Evolutionary conservation across 2,329 filamentous ascomycete species (phyloP), one percentile per base, ranked within the genome.

Genomic region (Ophiocordyceps polyrhachis-furcata): DNA sequence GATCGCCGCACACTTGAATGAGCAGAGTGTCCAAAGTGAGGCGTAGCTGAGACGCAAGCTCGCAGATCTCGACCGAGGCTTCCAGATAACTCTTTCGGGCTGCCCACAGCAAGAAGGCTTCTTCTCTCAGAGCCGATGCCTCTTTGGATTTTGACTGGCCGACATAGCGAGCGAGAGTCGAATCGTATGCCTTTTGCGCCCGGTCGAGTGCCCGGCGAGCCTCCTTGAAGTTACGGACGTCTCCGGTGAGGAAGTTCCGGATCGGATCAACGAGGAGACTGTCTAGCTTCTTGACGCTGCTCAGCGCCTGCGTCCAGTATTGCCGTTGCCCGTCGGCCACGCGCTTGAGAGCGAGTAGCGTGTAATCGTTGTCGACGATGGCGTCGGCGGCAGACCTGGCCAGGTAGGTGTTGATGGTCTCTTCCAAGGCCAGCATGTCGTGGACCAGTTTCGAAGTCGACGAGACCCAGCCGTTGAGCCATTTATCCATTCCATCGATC

Each of bases 91-190:
- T 76, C 56, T 91, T 93, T 47, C 89, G 77, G 21, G 85, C 83
- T 66, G 96, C 91, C 58, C 94, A 91, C 35, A 96, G 76, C 58
- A 91, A 81, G 56, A 98, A 98, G 0, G 91, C 91, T 62, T 98
- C 91, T 61, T 98, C 91, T 48, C 91, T 75, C 46, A 98, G 68
- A 1, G 87, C 76, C 0, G 87, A 95, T 0, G 89, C 76, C 61
- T 98, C 91, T 63, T 96, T 98, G 6, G 85, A 81, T 67, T 95
- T 96, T 51, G 80, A 83, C 62, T 95, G 87, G 3, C 74, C 70
- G 5, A 87, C 74, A 57, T 93, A 96, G 47, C 88, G 78, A 20
- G 83, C 76, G 47, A 95, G 73, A 3, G 83, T 77, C 45, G 74
- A 73, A 59, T 98, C 91, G 55, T 88, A 94, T 3, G 75, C 73